These are phyloP conservation scores for Colletotrichum sojae DNA, from an alignment of 2,329 filamentous ascomycete species.

Conservation along the genomic window DNA sequence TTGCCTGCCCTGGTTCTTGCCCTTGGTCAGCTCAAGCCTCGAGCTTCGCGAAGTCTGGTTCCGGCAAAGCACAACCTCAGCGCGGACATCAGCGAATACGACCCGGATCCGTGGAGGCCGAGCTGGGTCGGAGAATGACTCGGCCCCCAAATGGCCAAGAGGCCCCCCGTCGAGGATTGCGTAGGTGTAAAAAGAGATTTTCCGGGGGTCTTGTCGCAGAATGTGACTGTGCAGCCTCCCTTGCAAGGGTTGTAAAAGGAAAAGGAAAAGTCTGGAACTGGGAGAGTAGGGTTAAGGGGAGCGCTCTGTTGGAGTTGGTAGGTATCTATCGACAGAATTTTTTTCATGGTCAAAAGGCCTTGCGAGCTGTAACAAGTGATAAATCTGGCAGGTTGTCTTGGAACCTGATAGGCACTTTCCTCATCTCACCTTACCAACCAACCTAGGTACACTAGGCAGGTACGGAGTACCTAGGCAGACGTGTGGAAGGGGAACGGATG, in stretches of 20 bases:
- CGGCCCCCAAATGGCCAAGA: slow-evolving; percentile 25
- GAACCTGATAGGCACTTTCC: no score
- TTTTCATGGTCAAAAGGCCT: slow-evolving; percentile 2
- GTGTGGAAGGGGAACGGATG: no score
- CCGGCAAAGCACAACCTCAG: background rate
- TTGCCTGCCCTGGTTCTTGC: slow-evolving; percentile 4
- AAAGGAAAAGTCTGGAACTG: slow-evolving; percentile 7
- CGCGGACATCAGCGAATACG: slow-evolving; percentile 1
- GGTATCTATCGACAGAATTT: slow-evolving; percentile 10
- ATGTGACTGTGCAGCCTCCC: slow-evolving; percentile 18
- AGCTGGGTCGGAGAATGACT: slow-evolving; percentile 26
- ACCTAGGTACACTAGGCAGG: no score
- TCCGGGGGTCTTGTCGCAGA: slow-evolving; percentile 10
- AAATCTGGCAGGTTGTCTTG: slow-evolving; percentile 3
- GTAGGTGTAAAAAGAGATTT: slow-evolving; percentile 6
- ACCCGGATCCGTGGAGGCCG: slow-evolving; percentile 18
- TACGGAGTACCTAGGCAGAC: no score
- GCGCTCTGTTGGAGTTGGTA: slow-evolving; percentile 2
- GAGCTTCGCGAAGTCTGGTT: background rate
- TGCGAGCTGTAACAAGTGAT: background rate
- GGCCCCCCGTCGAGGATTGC: slow-evolving; percentile 1
- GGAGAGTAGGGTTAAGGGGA: background rate
- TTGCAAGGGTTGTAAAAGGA: background rate
- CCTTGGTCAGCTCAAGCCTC: background rate
- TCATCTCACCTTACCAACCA: no score